Base-by-base conservation (phyloP, 306 rosid genomes). In the Quercus mongolica region DNA sequence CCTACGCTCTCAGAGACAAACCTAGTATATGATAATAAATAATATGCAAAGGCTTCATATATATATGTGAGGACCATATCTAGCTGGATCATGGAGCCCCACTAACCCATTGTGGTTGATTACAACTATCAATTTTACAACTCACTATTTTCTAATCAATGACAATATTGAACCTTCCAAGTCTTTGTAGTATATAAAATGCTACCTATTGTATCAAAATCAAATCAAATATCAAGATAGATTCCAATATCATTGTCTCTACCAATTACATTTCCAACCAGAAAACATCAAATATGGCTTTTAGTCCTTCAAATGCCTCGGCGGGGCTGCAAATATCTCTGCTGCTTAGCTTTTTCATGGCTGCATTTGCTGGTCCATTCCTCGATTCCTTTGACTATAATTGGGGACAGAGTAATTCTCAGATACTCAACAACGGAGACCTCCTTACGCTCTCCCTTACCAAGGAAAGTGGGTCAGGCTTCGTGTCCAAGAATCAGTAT, bases 401-500 rank as follows among this genome's bases (percentile, higher is more conserved):
- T 5, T 82, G 86, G 83, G 89, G 91, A 38, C 72, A 46, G 4
- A 69, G 70, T 28, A 82, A 75, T 15, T 59, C 77, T 23, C 76
- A 67, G 57, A 75, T 85, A 69, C 73, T 70, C 38, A 19, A 82
- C 77, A 30, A 73, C 26, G 91, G 88, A 13, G 73, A 80, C 21
- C 77, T 80, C 44, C 80, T 87, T 0, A 35, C 81, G 4, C 82
- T 83, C 23, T 63, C 87, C 4, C 88, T 87, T 6, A 83, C 82
- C 71, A 78, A 51, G 17, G 25, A 30, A 49, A 70, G 80, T 20
- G 91, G 89, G 63, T 85, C 89, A 4, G 87, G 84, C 12, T 87
- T 87, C 21, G 76, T 61, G 31, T 87, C 89, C 23, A 74, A 73
- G 28, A 78, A 85, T 5, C 71, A 88, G 46, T 88, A 74, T 63